Evolutionary conservation across 2,329 filamentous ascomycete species (phyloP), one percentile per base, ranked within the genome.

Genomic region (Aspergillus chevalieri): DNA sequence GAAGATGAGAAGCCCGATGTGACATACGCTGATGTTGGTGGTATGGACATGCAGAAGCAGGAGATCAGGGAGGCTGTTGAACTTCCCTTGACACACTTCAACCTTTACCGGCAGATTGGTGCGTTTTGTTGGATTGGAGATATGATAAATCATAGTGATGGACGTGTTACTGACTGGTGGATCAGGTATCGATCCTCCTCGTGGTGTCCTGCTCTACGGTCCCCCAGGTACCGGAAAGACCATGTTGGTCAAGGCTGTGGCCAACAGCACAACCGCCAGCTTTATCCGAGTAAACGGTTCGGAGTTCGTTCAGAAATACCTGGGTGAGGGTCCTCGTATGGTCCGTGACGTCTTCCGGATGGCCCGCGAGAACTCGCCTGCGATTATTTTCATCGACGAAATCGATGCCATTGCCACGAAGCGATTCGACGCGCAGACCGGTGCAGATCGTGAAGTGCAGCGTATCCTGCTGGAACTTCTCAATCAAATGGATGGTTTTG

Each of bases 401-500:
- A 96, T 98, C 61, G 93, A 98, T 67, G 93, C 93, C 55, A 97
- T 98, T 64, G 93, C 93, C 53, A 98, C 93, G 38, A 98, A 98
- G 78, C 92, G 93, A 71, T 98, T 98, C 74, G 93, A 98, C 68
- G 93, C 93, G 21, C 93, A 98, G 74, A 98, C 93, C 3, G 93
- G 93, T 70, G 93, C 93, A 58, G 93, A 98, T 68, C 84, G 93
- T 75, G 93, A 98, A 74, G 93, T 98, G 14, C 93, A 98, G 77
- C 92, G 93, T 80, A 98, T 98, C 65, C 78, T 98, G 52, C 85
- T 98, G 52, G 93, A 98, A 72, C 78, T 98, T 59, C 85, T 98
- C 57, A 98, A 98, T 76, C 93, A 98, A 75, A 98, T 98, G 93
- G 93, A 98, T 69, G 93, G 93, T 57, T 98, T 98, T 77, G 93